Evolutionary conservation across 768 basidiomycete genomes (phyloP), one percentile per base, ranked within the genome.

Genomic region (Agaricus sinodeliciosus): DNA sequence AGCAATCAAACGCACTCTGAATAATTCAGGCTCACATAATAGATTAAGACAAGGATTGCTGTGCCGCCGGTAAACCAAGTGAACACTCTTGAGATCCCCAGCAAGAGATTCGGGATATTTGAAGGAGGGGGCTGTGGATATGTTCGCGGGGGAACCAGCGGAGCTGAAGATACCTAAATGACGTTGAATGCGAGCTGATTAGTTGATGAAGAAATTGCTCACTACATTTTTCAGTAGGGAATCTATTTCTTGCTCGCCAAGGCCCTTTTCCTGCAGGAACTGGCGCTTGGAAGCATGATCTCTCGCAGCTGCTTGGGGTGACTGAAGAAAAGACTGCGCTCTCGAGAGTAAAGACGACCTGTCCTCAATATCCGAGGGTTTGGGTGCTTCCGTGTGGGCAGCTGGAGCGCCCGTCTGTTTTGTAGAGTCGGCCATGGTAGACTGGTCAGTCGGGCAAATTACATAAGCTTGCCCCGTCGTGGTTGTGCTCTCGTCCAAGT

Each of bases 91-190:
- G 72, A 66, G 15, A 83, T 66, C 2, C 82, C 86, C 9, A 82
- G 64, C n/a, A 90, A 68, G 36, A 90, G 73, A 42, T 74, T 73
- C 0, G 87, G 87, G 1, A 90, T 67, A 59, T 77, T 80, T 3
- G 87, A 90, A 2, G 86, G 86, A 4, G 81, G 78, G 9, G 73
- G 77, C 55, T 77, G 79, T 3, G 87, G 87, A 59, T 90, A 90
- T 44, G 83, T 81, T 58, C 85, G 77, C 0, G 87, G 85, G 16
- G 87, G 87, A 34, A 90, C 66, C 4, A 65, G 53, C 8, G 84
- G 86, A n/a, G 63, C 53, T 51, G 65, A 66, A 19, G 58, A 59
- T 15, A 69, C 64, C 72, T 74, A 40, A n/a, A 42, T 9, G 15
- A 3, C 25, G 13, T 51, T 42, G 16, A 52, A 9, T 48, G 31